Evolutionary conservation across 495 filamentous ascomycete species (phyloP), one percentile per base, ranked within the genome.

Genomic region (Aspergillus sparsus): DNA sequence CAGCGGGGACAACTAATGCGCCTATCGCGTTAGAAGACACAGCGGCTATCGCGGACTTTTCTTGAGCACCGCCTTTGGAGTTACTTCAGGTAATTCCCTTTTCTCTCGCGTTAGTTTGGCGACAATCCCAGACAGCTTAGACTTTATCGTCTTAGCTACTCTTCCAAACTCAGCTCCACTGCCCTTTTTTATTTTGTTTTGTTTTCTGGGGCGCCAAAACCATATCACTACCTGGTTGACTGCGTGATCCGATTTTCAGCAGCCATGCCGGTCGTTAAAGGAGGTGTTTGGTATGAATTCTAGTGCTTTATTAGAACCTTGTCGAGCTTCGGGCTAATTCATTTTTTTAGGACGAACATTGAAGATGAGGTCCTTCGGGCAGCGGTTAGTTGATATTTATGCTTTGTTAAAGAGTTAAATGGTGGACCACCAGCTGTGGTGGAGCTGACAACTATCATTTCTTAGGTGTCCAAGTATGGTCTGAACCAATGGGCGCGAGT

Each of bases 401-500:
- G 12, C 7, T 6, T 10, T 42, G 13, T 36, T 46, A 36, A 13
- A 27, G 3, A 27, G 21, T 27, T 27, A 27, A 27, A 27, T 27
- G 21, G 21, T 27, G 21, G 21, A 3, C 21, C 21, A 27, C 5
- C 16, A 12, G 35, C 53, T 37, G 47, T 45, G 50, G 39, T 53
- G 37, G 13, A 35, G 51, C 42, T 44, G 46, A 61, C 50, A 63
- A 63, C 69, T 41, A 74, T 63, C 62, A 46, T 53, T 63, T 65
- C 18, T 21, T 53, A 79, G 77, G 92, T 97, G 66, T 95, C 91
- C 62, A 97, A 97, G 76, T 97, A 97, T 78, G 93, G 93, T 54
- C 84, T 98, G 37, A 97, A 98, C 73, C 94, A 98, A 77, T 98
- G 94, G 94, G 93, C 95, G 69, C 94, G 94, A 71, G 93, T 97